phyloP scores from a whole-genome alignment of 2,329 filamentous ascomycete genomes.

The Xylariaceae sp. region DNA sequence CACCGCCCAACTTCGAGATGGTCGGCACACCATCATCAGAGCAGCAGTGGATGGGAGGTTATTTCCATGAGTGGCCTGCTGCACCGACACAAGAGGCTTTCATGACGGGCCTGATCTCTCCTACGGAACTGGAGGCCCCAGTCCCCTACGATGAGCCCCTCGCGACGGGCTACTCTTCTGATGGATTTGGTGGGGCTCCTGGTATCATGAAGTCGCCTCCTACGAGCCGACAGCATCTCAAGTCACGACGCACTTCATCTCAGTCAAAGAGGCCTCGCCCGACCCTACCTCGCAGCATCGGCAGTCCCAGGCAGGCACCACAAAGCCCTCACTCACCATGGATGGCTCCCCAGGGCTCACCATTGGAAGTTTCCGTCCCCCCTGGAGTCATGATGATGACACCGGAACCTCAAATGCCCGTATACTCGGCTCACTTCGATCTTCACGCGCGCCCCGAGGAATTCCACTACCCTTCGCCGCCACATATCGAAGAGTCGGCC shows the following conservation, averaged over 20 bases:
- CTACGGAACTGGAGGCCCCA: slow-evolving; percentile 24
- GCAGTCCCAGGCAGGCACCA: slow-evolving; percentile 23
- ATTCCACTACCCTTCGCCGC: slow-evolving; percentile 33
- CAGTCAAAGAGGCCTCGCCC: slow-evolving; percentile 25
- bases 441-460: slow-evolving; percentile 28
- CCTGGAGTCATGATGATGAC: slow-evolving; percentile 29
- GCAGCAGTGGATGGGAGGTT: slow-evolving; percentile 32
- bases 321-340: slow-evolving; percentile 30
- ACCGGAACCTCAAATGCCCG: slow-evolving; percentile 25
- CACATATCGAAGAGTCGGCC: slow-evolving; percentile 26
- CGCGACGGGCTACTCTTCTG: slow-evolving; percentile 22
- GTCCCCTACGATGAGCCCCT: slow-evolving; percentile 28
- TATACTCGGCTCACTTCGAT: slow-evolving; percentile 30
- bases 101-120: slow-evolving; percentile 28
- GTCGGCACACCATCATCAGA: slow-evolving; percentile 27
- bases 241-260: slow-evolving; percentile 26
- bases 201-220: slow-evolving; percentile 26
- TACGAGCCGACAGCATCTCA: slow-evolving; percentile 24
- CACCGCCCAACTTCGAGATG: slow-evolving; percentile 28
- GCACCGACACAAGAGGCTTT: slow-evolving; percentile 27
- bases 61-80: slow-evolving; percentile 32
- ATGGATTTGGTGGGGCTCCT: slow-evolving; percentile 18
- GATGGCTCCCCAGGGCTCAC: slow-evolving; percentile 24
- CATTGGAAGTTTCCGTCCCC: slow-evolving; percentile 24
- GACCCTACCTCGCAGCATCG: slow-evolving; percentile 27